Conservation (phyloP, 78 protist genomes). For the Monocercomonoides exilis region DNA sequence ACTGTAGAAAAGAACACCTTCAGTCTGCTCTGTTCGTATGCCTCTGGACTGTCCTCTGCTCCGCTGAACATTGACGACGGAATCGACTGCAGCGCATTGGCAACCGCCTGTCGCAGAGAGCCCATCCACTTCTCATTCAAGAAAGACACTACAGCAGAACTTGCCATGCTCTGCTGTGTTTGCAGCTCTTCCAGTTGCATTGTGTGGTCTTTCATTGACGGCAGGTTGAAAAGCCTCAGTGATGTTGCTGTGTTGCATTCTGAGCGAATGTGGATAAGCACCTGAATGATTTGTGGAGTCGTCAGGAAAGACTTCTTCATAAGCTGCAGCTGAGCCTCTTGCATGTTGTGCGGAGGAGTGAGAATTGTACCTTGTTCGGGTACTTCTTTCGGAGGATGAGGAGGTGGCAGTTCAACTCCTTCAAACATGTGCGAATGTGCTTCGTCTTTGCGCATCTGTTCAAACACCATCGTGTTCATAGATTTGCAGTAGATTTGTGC, state of each 20-base stretch:
- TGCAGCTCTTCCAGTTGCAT: conserved; percentile 44
- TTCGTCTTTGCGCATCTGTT: not conserved
- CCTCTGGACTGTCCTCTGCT: conserved; percentile 34
- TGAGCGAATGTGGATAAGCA: conserved; percentile 25
- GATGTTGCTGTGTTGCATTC: conserved; percentile 28
- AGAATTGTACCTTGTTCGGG: conserved; percentile 11
- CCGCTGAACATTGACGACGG: conserved; percentile 74
- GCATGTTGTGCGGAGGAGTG: conserved; percentile 1
- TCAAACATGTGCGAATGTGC: conserved; percentile 12
- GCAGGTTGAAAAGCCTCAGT: conserved; percentile 17
- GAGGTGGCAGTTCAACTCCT: not conserved
- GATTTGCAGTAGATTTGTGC: conserved; percentile 32
- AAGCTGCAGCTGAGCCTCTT: not conserved
- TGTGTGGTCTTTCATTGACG: conserved; percentile 2
- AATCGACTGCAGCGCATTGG: not conserved
- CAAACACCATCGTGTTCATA: conserved; percentile 39
- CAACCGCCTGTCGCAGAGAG: not conserved
- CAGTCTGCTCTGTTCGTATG: conserved; percentile 60
- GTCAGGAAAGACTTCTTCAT: conserved; percentile 45
- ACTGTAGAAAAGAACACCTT: conserved; percentile 39
- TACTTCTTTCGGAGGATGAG: not conserved
- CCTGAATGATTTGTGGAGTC: conserved; percentile 20
- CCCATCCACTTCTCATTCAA: conserved; percentile 25
- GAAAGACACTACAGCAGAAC: not conserved
- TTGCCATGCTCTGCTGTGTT: conserved; percentile 26